These are phyloP conservation scores for Trichoderma arundinaceum DNA, from an alignment of 2,329 filamentous ascomycete species.

Conservation along the genomic window DNA sequence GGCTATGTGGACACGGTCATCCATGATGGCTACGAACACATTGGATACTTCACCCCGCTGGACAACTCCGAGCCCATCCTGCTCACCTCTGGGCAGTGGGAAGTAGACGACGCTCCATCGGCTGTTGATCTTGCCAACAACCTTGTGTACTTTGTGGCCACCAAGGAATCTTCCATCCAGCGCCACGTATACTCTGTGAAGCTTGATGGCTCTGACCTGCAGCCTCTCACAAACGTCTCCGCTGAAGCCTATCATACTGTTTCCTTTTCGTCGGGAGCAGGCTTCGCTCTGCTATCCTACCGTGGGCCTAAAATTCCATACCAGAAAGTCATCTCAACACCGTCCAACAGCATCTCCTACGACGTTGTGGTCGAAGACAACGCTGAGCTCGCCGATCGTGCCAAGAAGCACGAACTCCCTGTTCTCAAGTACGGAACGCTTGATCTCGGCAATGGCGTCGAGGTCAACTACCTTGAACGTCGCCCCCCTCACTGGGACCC, in stretches of 20 bases:
- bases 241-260: slow-evolving; percentile 78
- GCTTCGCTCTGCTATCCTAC: slow-evolving; percentile 85
- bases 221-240: slow-evolving; percentile 74
- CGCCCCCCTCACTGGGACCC: slow-evolving; percentile 87
- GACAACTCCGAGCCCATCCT: slow-evolving; percentile 82
- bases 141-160: slow-evolving; percentile 87
- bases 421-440: slow-evolving; percentile 82
- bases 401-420: slow-evolving; percentile 79
- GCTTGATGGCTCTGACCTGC: slow-evolving; percentile 76
- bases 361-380: slow-evolving; percentile 82
- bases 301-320: slow-evolving; percentile 84
- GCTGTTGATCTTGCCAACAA: slow-evolving; percentile 85
- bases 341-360: slow-evolving; percentile 67
- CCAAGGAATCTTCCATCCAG: slow-evolving; percentile 85
- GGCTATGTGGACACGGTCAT: slow-evolving; percentile 94
- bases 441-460: slow-evolving; percentile 76
- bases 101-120: slow-evolving; percentile 84
- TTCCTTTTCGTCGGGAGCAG: slow-evolving; percentile 82
- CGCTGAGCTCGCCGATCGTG: slow-evolving; percentile 67
- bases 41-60: slow-evolving; percentile 90
- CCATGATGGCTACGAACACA: slow-evolving; percentile 83
- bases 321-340: slow-evolving; percentile 88
- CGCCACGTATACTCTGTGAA: slow-evolving; percentile 91
- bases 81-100: slow-evolving; percentile 89
- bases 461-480: slow-evolving; percentile 76